Evolutionary conservation across 176 grass and related monocot species (phyloP).

Genomic region (Leersia perrieri): DNA sequence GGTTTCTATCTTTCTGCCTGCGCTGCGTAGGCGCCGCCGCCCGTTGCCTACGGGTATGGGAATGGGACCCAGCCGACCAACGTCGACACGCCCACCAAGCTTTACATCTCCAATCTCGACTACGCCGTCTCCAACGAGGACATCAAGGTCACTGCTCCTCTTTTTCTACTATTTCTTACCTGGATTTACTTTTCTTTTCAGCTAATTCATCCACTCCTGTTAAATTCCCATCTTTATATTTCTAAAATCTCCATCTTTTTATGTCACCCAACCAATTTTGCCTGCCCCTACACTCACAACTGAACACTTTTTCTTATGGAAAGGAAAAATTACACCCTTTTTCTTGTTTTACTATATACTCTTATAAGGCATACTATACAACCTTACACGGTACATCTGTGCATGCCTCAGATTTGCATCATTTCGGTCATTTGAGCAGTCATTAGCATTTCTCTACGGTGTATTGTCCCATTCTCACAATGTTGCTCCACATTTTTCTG

Average conservation of each 20-base stretch:
- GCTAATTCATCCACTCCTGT: background rate
- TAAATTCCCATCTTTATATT: too few relatives aligned
- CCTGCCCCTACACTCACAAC: too few relatives aligned
- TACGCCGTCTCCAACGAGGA: conserved; percentile 67
- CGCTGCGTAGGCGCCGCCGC: background rate
- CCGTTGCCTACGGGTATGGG: conserved; percentile 23
- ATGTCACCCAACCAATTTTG: too few relatives aligned
- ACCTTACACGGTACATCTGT: too few relatives aligned
- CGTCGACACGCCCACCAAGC: conserved; percentile 50
- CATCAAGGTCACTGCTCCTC: too few relatives aligned
- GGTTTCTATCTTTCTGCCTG: background rate
- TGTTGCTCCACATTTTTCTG: conserved; percentile 9
- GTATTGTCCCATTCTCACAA: conserved; percentile 3
- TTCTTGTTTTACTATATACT: background rate
- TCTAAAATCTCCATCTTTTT: too few relatives aligned
- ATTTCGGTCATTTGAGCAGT: background rate
- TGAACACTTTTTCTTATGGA: background rate
- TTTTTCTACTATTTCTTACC: too few relatives aligned
- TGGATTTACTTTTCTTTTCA: background rate
- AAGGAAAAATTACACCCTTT: background rate
- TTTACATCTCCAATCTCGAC: conserved; percentile 82
- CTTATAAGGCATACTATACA: background rate
- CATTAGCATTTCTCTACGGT: background rate
- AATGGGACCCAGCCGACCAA: conserved; percentile 20
- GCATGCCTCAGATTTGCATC: background rate